Base-by-base conservation (phyloP, 306 rosid species). In the Vigna hirtella region DNA sequence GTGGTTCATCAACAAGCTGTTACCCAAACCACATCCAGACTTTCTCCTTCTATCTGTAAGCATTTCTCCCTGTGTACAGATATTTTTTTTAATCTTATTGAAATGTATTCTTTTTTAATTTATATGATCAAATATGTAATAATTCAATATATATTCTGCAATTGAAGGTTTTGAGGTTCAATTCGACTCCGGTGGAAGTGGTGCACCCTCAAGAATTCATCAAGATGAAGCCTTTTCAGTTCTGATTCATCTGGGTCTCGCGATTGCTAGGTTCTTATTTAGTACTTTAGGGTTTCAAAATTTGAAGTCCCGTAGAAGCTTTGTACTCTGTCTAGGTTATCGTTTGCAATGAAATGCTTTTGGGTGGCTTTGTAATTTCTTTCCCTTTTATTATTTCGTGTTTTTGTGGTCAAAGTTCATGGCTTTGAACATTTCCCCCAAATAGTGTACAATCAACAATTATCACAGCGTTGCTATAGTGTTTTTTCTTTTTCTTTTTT, bases 391-490 rank as follows among this genome's bases (percentile, higher is more conserved):
- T 80, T 76, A 34, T 55, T 50, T 73, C 13, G 6, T 87, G 17
- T 34, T 70, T 73, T 38, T 57, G 34, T 77, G 72, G 52, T 77
- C 62, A 55, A 79, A 74, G 73, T 76, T 83, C 85, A 87, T 79
- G 76, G 83, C 77, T 83, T 80, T 81, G 83, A 83, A 72, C 20
- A 53, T 62, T 72, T 45, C 51, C 59, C 17, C 67, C 71, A 81
- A 70, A 38, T 83, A 78, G 81, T 89, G 89, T 89, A 77, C 79
- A 77, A 90, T 86, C 84, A 84, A 88, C 74, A 67, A 88, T 85
- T 65, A 82, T 77, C 88, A 76, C 81, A 77, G 65, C 72, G 83
- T 73, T 86, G 78, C 83, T 88, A 68, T 77, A 70, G 80, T 73
- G 79, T 79, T 62, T 48, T 51, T 58, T 79, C 18, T 77, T 52